Base-by-base conservation (phyloP, 176 grass and related monocot species). In the Coix lacrymajobi region DNA sequence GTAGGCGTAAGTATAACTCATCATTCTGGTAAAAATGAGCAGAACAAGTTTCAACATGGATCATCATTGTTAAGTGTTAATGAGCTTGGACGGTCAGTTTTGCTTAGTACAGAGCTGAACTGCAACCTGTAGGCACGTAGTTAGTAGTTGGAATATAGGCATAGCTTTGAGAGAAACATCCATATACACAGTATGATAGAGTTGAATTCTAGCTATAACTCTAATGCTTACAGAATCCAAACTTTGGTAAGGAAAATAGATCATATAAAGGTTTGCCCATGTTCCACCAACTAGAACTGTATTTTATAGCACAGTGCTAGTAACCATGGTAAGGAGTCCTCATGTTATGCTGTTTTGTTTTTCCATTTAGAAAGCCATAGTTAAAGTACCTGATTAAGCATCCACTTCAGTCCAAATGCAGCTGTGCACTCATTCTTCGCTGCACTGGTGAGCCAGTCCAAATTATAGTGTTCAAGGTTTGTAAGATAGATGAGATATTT, bases 331-430 rank as follows among this genome's bases (percentile, higher is more conserved):
- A 69, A 66, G 26, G 56, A 31, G 12, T 2, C 12, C 20, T 63
- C 41, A 76, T 30, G 38, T 39, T 30, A 16, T 11, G 19, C 0
- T 28, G 3, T 84, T 75, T 76, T 44, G 28, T 63, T 13, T 43
- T 43, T 75, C 37, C 20, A 36, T 10, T 45, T 28, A 38, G 62
- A 62, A 22, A 29, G 11, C 0, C 19, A 2, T 16, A 7, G 69
- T 85, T 7, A 38, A 61, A 62, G 14, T 67, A 98, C 95, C 92
- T 98, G 92, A 91, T 98, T 98, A 46, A 98, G 81, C 95, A 98
- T 98, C 95, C 95, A 98, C 51, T 98, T 98, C 38, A 98, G 89
- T 60, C 95, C 95, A 88, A 89, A 94, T 41, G 95, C 92, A 89
- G 90, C 78, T 9, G 86, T 86, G 79, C 95, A 98, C n/a, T 98